Conservation (phyloP, 1,139 yeast genomes). For the Sugiyamaella sp. region DNA sequence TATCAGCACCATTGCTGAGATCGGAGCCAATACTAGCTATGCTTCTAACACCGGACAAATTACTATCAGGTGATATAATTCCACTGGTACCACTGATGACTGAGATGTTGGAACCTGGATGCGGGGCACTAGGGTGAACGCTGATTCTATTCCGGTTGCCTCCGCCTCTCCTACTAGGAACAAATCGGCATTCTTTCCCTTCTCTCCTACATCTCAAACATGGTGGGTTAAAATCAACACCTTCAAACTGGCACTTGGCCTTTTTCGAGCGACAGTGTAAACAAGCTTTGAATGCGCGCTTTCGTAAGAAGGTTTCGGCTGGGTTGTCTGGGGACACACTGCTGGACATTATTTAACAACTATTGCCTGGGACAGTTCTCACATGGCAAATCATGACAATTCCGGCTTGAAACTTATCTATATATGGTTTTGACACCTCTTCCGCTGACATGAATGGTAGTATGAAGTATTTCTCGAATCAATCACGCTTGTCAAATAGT, state of each 20-base stretch:
- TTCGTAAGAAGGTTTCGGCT: slow-evolving; percentile 8
- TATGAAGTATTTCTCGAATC: too few species aligned
- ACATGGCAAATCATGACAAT: background rate
- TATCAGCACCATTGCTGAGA: background rate
- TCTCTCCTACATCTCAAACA: slow-evolving; percentile 85
- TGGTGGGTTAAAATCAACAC: slow-evolving; percentile 72
- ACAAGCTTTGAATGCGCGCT: slow-evolving; percentile 79
- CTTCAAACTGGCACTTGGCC: slow-evolving; percentile 75
- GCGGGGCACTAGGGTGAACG: background rate
- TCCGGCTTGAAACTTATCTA: background rate
- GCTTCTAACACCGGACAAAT: background rate
- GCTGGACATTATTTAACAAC: slow-evolving; percentile 5
- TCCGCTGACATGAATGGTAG: too few species aligned
- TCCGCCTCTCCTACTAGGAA: slow-evolving; percentile 64
- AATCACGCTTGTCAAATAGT: background rate
- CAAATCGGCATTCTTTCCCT: slow-evolving; percentile 76
- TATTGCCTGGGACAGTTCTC: background rate
- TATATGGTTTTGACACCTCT: background rate
- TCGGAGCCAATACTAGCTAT: background rate
- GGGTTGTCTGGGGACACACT: slow-evolving; percentile 15
- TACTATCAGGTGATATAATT: background rate
- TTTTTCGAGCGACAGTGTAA: slow-evolving; percentile 79
- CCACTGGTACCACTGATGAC: background rate
- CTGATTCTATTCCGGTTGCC: slow-evolving; percentile 34
- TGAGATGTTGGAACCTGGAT: background rate